Conservation (phyloP, 371 early-diverging fungal species). For the Circinella minor region DNA sequence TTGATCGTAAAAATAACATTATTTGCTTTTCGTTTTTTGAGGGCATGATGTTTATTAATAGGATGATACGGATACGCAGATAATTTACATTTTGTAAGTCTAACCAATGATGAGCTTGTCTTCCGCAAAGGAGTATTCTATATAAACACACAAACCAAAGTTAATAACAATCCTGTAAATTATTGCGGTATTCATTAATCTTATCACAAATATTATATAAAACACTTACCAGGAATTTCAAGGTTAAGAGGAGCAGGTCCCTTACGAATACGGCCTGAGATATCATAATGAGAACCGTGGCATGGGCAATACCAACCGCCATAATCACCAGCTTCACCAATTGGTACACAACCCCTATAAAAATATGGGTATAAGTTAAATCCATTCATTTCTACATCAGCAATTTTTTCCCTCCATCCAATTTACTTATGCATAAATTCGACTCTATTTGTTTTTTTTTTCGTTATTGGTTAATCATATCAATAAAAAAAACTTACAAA, state of each 20-base stretch:
- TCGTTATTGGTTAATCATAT: background rate
- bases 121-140: constrained; percentile 53
- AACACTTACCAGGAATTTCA: constrained; percentile 81
- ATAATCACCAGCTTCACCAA: constrained; percentile 97
- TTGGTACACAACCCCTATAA: constrained; percentile 93
- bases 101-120: constrained; percentile 60
- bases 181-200: no score
- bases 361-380: constrained; percentile 2
- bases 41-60: constrained; percentile 10
- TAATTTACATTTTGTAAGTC: constrained; percentile 19
- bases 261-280: constrained; percentile 96
- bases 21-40: no score
- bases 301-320: constrained; percentile 99
- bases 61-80: constrained; percentile 8
- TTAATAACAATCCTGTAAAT: no score
- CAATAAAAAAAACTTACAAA: constrained; percentile 56
- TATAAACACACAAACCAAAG: background rate
- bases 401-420: background rate
- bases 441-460: no score
- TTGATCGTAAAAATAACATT: no score
- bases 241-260: constrained; percentile 98
- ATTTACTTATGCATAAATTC: background rate
- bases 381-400: constrained; percentile 3
- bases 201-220: no score
- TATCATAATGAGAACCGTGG: constrained; percentile 97